Percentiles rank a stretch among this genome's conserved stretches.
Evolutionary conservation across 305 asterid species (phyloP).

Genomic region (Salvia sclarea): DNA sequence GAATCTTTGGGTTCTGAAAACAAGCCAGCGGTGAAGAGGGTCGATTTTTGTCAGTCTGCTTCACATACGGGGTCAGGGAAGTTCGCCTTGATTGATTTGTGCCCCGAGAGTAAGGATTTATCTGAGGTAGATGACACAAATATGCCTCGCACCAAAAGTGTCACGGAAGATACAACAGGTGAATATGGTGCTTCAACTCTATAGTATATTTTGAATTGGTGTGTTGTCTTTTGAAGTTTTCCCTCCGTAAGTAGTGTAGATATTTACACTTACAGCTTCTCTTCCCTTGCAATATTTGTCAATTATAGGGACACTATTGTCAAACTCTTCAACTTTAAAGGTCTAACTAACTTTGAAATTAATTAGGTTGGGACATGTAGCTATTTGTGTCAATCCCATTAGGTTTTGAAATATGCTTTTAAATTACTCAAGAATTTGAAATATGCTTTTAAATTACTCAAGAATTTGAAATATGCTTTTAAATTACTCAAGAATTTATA

Average conservation of each 20-base stretch:
- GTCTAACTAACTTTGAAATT: not conserved
- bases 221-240: not conserved
- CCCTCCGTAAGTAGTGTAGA: not conserved
- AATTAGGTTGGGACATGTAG: not conserved
- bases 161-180: conserved; percentile 72
- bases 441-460: too few relatives aligned
- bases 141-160: conserved; percentile 52
- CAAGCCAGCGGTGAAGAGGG: conserved; percentile 64
- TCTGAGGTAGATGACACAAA: conserved; percentile 47
- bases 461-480: conserved; percentile 1
- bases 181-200: conserved; percentile 21
- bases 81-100: conserved; percentile 47
- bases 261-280: not conserved
- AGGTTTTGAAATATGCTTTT: not conserved
- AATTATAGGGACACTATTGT: not conserved
- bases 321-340: not conserved
- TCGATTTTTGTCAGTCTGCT: conserved; percentile 70
- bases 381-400: not conserved
- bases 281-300: not conserved
- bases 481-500: not conserved
- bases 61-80: conserved; percentile 43
- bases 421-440: too few relatives aligned
- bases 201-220: not conserved
- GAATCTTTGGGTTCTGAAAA: conserved; percentile 50
- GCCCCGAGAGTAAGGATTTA: conserved; percentile 68